Conservation (phyloP, 1,139 yeast species). For the Saccharomycopsis crataegensis region DNA sequence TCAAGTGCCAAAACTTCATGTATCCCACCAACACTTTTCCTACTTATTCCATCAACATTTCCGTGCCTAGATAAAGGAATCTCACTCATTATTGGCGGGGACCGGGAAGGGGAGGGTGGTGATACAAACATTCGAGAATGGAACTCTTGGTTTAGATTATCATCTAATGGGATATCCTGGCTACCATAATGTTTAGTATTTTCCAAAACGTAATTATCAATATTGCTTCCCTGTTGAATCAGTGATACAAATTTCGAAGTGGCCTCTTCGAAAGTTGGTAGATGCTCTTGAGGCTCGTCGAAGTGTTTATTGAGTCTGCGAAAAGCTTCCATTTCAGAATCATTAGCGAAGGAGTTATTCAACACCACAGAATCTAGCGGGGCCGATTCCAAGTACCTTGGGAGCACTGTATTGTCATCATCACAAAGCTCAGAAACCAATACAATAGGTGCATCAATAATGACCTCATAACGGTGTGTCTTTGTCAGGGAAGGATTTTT, state of each 20-base stretch:
- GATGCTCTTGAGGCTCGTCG: conserved; percentile 26
- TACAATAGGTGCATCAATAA: conserved; percentile 77
- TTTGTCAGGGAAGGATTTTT: conserved; percentile 28
- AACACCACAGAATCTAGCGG: conserved; percentile 34
- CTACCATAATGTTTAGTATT: background rate
- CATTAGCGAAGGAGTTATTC: conserved; percentile 22
- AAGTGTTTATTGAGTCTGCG: conserved; percentile 20
- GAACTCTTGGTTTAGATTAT: too few relatives aligned
- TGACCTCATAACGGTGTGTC: conserved; percentile 81
- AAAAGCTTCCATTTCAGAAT: background rate
- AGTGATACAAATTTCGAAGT: background rate
- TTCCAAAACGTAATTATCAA: background rate
- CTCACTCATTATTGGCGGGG: too few relatives aligned
- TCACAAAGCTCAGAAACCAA: conserved; percentile 64
- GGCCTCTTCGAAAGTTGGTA: conserved; percentile 60
- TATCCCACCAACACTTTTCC: too few relatives aligned
- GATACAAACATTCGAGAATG: too few relatives aligned
- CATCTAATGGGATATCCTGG: too few relatives aligned
- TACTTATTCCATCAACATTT: too few relatives aligned
- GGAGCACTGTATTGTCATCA: conserved; percentile 16
- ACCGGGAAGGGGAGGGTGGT: too few relatives aligned
- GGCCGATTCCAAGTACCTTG: conserved; percentile 30
- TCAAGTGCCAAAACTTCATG: too few relatives aligned
- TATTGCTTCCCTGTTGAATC: background rate
- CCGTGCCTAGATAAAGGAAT: too few relatives aligned